Evolutionary conservation across 2,329 filamentous ascomycete species (phyloP), one percentile per base, ranked within the genome.

Genomic region (Endoconidiophora polonica): DNA sequence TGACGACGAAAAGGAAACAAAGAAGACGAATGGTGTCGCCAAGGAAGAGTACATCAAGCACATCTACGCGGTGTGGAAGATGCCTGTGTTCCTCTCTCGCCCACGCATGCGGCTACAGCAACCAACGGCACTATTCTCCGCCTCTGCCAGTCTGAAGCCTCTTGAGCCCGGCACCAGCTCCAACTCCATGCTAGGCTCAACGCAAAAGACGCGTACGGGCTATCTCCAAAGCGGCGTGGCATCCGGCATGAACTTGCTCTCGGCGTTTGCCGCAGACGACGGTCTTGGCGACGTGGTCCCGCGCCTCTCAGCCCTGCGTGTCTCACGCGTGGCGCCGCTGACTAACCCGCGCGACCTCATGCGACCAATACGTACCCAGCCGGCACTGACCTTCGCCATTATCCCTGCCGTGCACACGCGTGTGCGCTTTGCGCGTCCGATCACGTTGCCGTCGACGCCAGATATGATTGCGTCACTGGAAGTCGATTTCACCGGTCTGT

Each of bases 231-330:
- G 80, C 58, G 76, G 78, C 52, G 65, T 79, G 23, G 79, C 84
- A 0, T 73, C 79, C 5, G 79, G 82, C 1, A 69, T 85, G 55
- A 91, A 90, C 61, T 68, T 90, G n/a, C 73, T 91, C 12, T 80
- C 84, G 59, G 74, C 84, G 2, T 83, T 90, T 54, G 71, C 73
- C 48, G 69, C 69, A 54, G 83, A 87, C 59, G 74, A 78, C 20
- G 72, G 71, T 23, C 67, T 86, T 16, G 68, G 66, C 14, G 76
- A 79, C 36, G 66, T 77, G 23, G 71, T 72, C 56, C 81, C 84
- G 44, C 74, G 76, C 26, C 68, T 91, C 2, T 86, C 83, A 7
- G 82, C 84, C 4, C 69, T 83, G 54, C 72, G 83, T 44, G 82
- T 90, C 33, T 86, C 81, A 40, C 76, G 81, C 54, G 81, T 88